A percentile compares a stretch with the other conserved stretches of the same genome.
Conservation (phyloP, 495 filamentous ascomycete species). For the Aspergillus affinis region DNA sequence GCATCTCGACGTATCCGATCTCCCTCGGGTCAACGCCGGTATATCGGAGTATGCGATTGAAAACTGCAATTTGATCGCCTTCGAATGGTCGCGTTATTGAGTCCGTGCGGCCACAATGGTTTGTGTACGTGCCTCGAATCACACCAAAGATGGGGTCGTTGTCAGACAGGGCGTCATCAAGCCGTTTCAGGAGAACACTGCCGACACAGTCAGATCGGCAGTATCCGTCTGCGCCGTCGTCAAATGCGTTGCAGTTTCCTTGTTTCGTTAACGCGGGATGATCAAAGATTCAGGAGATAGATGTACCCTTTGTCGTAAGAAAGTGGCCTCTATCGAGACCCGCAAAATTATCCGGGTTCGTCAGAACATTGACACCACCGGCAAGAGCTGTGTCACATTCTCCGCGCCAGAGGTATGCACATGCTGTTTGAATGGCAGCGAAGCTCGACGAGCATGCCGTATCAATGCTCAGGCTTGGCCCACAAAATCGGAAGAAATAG, state of each 20-base stretch:
- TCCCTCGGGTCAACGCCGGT: constrained; percentile 71
- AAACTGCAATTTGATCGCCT: constrained; percentile 70
- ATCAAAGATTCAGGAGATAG: constrained; percentile 56
- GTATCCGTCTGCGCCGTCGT: constrained; percentile 75
- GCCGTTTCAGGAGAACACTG: constrained; percentile 69
- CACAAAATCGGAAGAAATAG: constrained; percentile 84
- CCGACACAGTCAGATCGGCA: constrained; percentile 73
- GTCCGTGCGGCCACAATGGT: constrained; percentile 73
- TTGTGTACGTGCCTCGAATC: constrained; percentile 65
- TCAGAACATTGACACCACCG: constrained; percentile 78
- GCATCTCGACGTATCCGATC: constrained; percentile 82
- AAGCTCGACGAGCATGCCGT: constrained; percentile 84
- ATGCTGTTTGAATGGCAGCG: constrained; percentile 80
- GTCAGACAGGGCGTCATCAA: constrained; percentile 71
- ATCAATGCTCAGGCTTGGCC: constrained; percentile 60
- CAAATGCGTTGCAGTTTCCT: constrained; percentile 73
- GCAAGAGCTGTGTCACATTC: constrained; percentile 85
- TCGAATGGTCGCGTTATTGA: constrained; percentile 85
- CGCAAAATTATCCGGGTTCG: constrained; percentile 81
- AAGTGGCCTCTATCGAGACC: constrained; percentile 84
- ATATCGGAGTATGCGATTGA: constrained; percentile 63
- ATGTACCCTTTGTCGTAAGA: constrained; percentile 74
- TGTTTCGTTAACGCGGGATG: too few relatives aligned
- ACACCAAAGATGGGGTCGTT: constrained; percentile 73
- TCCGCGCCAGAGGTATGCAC: constrained; percentile 75